Conservation (phyloP, 78 protist genomes). For the Bodo saltans region DNA sequence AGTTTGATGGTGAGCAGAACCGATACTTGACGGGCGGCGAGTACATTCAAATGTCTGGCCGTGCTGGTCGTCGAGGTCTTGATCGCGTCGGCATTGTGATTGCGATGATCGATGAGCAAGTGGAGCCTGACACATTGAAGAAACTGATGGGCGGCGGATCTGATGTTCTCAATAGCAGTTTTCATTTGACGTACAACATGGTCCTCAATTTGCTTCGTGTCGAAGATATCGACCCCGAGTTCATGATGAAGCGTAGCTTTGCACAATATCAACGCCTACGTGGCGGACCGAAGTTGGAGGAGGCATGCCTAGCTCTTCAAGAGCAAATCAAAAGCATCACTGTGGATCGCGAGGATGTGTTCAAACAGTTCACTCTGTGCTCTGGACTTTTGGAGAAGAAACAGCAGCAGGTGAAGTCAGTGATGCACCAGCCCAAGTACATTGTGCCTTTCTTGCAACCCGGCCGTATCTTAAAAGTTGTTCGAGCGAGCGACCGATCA, state of each 20-base stretch:
- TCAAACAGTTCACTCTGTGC: conserved; percentile 36
- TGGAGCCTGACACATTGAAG: conserved; percentile 68
- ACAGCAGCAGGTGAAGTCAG: conserved; percentile 41
- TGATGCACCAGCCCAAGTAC: conserved; percentile 53
- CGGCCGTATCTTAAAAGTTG: conserved; percentile 68
- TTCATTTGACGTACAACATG: conserved; percentile 88
- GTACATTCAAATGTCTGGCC: conserved; percentile 82
- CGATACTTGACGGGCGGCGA: conserved; percentile 59
- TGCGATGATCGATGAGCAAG: conserved; percentile 79
- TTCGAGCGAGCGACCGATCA: not conserved
- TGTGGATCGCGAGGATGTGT: conserved; percentile 2
- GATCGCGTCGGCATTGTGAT: conserved; percentile 82
- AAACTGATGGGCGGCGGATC: conserved; percentile 80
- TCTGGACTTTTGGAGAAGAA: conserved; percentile 25
- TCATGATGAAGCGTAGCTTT: conserved; percentile 68
- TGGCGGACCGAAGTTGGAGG: conserved; percentile 50
- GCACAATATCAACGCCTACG: conserved; percentile 74
- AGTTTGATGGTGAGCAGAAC: conserved; percentile 66
- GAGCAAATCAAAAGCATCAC: not conserved
- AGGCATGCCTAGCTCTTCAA: not conserved
- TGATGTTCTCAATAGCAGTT: conserved; percentile 74
- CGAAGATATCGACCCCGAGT: conserved; percentile 77
- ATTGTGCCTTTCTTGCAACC: conserved; percentile 69
- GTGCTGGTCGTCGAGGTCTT: conserved; percentile 86
- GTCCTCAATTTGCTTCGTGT: conserved; percentile 82